Conservation (phyloP, 2,329 filamentous ascomycete genomes). For the Biscogniauxia sp. region DNA sequence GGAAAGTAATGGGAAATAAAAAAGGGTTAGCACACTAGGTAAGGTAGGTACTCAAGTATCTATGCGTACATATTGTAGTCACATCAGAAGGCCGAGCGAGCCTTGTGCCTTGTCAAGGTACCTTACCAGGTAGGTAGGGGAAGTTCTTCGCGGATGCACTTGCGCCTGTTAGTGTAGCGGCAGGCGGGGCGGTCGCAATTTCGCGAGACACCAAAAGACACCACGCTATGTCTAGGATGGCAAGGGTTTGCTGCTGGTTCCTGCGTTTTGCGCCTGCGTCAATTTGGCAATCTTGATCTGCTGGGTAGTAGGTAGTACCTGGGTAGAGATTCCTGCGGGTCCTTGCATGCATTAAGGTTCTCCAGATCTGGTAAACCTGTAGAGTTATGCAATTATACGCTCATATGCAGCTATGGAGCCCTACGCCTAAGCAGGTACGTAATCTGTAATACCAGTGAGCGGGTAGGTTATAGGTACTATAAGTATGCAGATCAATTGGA, state of each 20-base stretch:
- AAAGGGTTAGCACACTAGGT: not conserved
- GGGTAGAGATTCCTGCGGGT: not conserved
- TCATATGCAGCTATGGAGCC: no score
- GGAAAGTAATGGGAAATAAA: not conserved
- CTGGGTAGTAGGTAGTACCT: not conserved
- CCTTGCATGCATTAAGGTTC: not conserved
- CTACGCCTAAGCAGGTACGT: no score
- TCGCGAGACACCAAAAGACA: conserved; percentile 9
- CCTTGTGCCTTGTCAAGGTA: not conserved
- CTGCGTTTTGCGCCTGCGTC: conserved; percentile 8
- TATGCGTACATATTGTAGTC: not conserved
- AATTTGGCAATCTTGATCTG: not conserved
- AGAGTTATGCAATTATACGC: no score
- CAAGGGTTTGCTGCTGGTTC: conserved; percentile 13
- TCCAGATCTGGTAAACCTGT: not conserved
- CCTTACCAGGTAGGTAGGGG: no score
- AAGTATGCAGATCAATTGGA: no score
- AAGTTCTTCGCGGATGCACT: not conserved
- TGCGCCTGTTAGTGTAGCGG: not conserved
- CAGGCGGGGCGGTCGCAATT: conserved; percentile 13
- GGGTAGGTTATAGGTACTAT: no score
- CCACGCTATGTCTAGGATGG: conserved; percentile 10
- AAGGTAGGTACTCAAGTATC: no score
- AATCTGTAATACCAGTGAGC: no score
- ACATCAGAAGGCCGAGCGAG: not conserved